Evolutionary conservation across 805 yeast species (phyloP).

Genomic region (Metschnikowia shivogae): DNA sequence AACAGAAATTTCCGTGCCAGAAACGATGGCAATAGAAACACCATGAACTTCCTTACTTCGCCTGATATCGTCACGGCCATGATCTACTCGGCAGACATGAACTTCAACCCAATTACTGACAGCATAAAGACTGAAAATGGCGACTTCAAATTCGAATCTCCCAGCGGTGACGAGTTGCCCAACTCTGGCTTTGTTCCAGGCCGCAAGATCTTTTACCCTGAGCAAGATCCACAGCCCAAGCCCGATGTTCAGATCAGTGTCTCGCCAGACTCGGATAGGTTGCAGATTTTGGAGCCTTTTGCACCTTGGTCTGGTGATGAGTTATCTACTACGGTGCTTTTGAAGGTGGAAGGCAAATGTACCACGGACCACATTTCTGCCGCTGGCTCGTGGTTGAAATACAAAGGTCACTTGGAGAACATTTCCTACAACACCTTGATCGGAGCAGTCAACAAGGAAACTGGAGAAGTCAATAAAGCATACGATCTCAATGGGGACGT

Average conservation of each 20-base stretch:
- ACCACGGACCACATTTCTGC: constrained; percentile 98
- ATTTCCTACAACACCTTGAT: constrained; percentile 92
- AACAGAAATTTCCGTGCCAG: constrained; percentile 97
- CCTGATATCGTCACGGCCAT: constrained; percentile 97
- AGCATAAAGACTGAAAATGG: constrained; percentile 70
- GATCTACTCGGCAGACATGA: constrained; percentile 90
- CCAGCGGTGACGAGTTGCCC: constrained; percentile 84
- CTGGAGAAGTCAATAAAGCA: constrained; percentile 91
- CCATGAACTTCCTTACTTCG: constrained; percentile 97
- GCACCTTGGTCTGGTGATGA: constrained; percentile 84
- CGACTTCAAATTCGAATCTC: constrained; percentile 73
- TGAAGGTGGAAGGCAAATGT: constrained; percentile 96
- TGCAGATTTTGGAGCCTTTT: constrained; percentile 88
- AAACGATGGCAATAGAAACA: constrained; percentile 96
- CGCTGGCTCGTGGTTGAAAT: constrained; percentile 98
- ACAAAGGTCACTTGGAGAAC: constrained; percentile 95
- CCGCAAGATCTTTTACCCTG: constrained; percentile 72
- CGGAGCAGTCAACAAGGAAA: constrained; percentile 95
- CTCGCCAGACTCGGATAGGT: constrained; percentile 86
- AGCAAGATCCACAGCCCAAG: constrained; percentile 58
- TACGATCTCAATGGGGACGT: constrained; percentile 78
- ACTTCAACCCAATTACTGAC: constrained; percentile 89
- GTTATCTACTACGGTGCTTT: constrained; percentile 64
- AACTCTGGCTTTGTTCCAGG: constrained; percentile 71
- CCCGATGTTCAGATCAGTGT: constrained; percentile 60